Percentiles rank a stretch among this genome's conserved stretches.
These are phyloP conservation scores for Cerrena zonata DNA, from an alignment of 1,284 basidiomycete genomes.

Conservation along the genomic window DNA sequence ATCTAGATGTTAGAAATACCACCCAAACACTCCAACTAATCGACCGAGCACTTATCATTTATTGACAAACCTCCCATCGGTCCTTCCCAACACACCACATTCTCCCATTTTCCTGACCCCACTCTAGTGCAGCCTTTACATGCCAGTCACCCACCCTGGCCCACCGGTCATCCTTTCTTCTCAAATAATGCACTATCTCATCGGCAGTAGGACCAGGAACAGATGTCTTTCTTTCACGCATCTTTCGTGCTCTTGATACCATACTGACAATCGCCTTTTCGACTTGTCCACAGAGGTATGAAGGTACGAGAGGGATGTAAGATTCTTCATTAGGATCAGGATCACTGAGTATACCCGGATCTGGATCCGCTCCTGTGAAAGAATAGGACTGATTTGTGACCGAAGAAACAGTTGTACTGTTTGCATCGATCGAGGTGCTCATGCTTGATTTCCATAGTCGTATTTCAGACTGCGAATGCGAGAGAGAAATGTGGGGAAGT, in stretches of 20 bases:
- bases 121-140: slow-evolving; percentile 52
- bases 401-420: slow-evolving; percentile 20
- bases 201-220: slow-evolving; percentile 40
- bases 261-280: slow-evolving; percentile 40
- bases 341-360: slow-evolving; percentile 52
- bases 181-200: slow-evolving; percentile 43
- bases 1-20: too few species aligned
- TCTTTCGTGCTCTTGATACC: slow-evolving; percentile 14
- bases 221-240: not conserved
- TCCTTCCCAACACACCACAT: slow-evolving; percentile 41
- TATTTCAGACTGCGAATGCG: slow-evolving; percentile 4
- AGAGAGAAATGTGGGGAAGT: slow-evolving; percentile 13
- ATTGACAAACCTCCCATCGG: slow-evolving; percentile 35
- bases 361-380: slow-evolving; percentile 29
- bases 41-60: slow-evolving; percentile 7
- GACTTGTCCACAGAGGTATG: slow-evolving; percentile 43
- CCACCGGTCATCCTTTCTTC: slow-evolving; percentile 55
- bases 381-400: slow-evolving; percentile 18
- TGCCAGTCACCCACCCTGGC: slow-evolving; percentile 54
- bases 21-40: too few species aligned
- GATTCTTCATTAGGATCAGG: slow-evolving; percentile 52
- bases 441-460: slow-evolving; percentile 14
- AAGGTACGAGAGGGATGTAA: slow-evolving; percentile 55
- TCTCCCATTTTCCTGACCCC: slow-evolving; percentile 38
- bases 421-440: slow-evolving; percentile 16